Conservation (phyloP, 208 protist genomes). For the Leishmania guyanensis region DNA sequence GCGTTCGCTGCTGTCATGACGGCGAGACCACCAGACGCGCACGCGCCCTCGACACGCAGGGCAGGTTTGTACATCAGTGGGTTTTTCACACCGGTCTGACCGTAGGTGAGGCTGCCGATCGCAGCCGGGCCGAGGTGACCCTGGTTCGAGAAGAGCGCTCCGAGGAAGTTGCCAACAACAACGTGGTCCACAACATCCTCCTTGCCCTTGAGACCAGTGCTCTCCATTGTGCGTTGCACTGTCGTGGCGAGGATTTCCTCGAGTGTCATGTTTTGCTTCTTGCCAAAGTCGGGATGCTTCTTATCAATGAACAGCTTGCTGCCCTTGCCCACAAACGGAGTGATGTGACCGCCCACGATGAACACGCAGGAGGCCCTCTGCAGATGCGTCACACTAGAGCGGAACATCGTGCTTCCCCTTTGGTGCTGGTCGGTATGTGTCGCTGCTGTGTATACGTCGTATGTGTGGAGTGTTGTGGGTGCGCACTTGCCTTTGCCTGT, state of each 20-base stretch:
- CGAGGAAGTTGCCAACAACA: slow-evolving; percentile 85
- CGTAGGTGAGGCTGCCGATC: slow-evolving; percentile 55
- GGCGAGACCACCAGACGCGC: slow-evolving; percentile 87
- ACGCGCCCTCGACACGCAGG: slow-evolving; percentile 89
- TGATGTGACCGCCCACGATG: slow-evolving; percentile 85
- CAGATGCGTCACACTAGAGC: slow-evolving; percentile 13
- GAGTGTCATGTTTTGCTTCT: slow-evolving; percentile 87
- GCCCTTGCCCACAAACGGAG: slow-evolving; percentile 91
- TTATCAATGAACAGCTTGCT: slow-evolving; percentile 91
- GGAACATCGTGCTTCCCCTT: slow-evolving; percentile 36
- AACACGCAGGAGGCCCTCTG: slow-evolving; percentile 44
- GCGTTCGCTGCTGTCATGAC: slow-evolving; percentile 60
- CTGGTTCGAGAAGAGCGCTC: slow-evolving; percentile 89
- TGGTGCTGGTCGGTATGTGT: slow-evolving; percentile 2
- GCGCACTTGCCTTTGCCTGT: background rate
- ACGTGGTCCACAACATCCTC: slow-evolving; percentile 76
- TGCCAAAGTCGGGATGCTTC: slow-evolving; percentile 90
- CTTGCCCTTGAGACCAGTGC: slow-evolving; percentile 44
- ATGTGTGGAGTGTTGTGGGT: background rate
- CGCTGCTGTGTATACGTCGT: background rate
- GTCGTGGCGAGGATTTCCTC: slow-evolving; percentile 71
- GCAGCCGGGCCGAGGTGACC: slow-evolving; percentile 86
- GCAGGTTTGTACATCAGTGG: slow-evolving; percentile 74
- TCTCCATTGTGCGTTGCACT: slow-evolving; percentile 58
- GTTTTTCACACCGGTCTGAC: slow-evolving; percentile 32